phyloP scores from a whole-genome alignment of 352 stramenopile species.

The Elongisporangium undulatum region DNA sequence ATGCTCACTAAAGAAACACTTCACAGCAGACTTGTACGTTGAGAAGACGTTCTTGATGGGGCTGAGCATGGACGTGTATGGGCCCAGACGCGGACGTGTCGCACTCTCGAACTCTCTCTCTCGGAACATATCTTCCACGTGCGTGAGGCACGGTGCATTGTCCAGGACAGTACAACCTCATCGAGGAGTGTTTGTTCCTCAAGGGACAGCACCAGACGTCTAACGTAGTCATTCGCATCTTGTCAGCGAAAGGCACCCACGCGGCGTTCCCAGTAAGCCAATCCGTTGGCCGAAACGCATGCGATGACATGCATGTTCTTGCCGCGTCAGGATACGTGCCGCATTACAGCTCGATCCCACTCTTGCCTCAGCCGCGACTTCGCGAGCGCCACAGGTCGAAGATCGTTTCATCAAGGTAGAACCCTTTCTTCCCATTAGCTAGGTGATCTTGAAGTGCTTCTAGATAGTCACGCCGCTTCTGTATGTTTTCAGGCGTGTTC shows the following conservation, averaged over 20 bases:
- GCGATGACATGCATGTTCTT: conserved; percentile 15
- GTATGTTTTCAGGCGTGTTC: conserved; percentile 13
- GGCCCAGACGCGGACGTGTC: conserved; percentile 1
- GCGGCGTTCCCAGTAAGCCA: conserved; percentile 9
- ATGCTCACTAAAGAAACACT: conserved; percentile 3
- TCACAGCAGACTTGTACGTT: conserved; percentile 5
- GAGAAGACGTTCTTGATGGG: conserved; percentile 13
- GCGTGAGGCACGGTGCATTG: conserved; percentile 9
- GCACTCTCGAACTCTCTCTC: conserved; percentile 6
- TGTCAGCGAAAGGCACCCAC: neutral
- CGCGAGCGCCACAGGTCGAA: conserved; percentile 10
- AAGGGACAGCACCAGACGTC: neutral
- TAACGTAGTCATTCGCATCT: conserved; percentile 4
- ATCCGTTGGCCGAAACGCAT: conserved; percentile 1
- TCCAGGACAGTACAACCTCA: conserved; percentile 4
- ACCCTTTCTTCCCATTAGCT: conserved; percentile 1
- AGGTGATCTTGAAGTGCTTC: conserved; percentile 3
- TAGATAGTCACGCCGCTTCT: conserved; percentile 7
- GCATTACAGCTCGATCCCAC: neutral
- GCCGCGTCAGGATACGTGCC: conserved; percentile 5
- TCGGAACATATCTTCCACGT: conserved; percentile 6
- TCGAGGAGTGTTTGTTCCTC: neutral
- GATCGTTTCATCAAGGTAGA: conserved; percentile 17
- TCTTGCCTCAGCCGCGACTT: neutral
- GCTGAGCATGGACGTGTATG: conserved; percentile 12